Conservation (phyloP, 2,329 filamentous ascomycete species). For the Setomelanomma holmii region DNA sequence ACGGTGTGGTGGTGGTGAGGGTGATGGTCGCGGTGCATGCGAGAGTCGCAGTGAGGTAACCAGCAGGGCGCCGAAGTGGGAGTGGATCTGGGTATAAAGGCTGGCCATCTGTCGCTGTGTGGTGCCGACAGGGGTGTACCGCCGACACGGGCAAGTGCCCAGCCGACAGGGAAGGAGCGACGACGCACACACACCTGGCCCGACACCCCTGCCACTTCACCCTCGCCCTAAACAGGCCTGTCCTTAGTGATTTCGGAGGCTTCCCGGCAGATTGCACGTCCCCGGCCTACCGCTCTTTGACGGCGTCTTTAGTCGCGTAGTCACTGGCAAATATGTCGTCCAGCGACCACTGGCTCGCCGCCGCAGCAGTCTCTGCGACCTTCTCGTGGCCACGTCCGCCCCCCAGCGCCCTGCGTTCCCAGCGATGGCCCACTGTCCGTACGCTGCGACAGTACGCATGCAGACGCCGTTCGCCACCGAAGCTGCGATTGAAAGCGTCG, state of each 20-base stretch:
- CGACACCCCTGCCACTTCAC: neutral
- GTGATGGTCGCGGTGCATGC: slow-evolving; percentile 3
- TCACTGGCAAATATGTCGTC: neutral
- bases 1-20: neutral
- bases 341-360: neutral
- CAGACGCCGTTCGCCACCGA: slow-evolving; percentile 13
- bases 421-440: neutral
- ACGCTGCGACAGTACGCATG: slow-evolving; percentile 9
- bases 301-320: neutral
- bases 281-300: slow-evolving; percentile 20
- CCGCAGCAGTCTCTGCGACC: neutral
- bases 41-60: slow-evolving; percentile 4
- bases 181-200: slow-evolving; percentile 17
- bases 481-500: slow-evolving; percentile 21
- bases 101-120: slow-evolving; percentile 9
- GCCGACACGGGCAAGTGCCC: slow-evolving; percentile 6
- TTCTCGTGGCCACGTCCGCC: neutral
- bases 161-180: slow-evolving; percentile 26
- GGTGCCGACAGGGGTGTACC: slow-evolving; percentile 21
- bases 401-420: neutral
- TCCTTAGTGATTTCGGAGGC: slow-evolving; percentile 13
- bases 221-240: slow-evolving; percentile 21
- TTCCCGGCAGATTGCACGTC: slow-evolving; percentile 31
- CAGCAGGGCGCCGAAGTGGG: slow-evolving; percentile 3
- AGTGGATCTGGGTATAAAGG: slow-evolving; percentile 33